These are phyloP conservation scores for Calcarisporium arbuscula DNA, from an alignment of 2,329 filamentous ascomycete genomes.

Conservation along the genomic window DNA sequence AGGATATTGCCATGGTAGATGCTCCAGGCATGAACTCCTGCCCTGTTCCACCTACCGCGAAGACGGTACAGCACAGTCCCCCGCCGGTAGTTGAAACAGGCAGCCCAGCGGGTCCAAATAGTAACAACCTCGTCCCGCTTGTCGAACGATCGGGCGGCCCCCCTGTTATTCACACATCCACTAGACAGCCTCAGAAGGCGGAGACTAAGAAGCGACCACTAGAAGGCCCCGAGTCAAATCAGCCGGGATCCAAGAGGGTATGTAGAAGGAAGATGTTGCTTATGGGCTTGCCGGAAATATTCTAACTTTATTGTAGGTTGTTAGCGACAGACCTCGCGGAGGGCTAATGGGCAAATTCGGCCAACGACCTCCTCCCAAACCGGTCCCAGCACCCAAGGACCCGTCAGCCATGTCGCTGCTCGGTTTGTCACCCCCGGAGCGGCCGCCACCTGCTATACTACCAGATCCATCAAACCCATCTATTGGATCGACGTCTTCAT, in stretches of 20 bases:
- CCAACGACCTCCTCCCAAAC: conserved; percentile 21
- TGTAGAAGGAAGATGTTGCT: no score
- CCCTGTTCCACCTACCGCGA: no score
- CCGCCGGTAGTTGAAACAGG: no score
- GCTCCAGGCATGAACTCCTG: no score
- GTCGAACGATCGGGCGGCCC: conserved; percentile 21
- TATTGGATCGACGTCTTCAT: conserved; percentile 15
- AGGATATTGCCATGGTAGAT: conserved; percentile 13
- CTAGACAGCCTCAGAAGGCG: conserved; percentile 10
- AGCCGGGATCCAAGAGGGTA: conserved; percentile 35
- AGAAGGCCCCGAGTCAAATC: conserved; percentile 27
- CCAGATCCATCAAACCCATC: conserved; percentile 10
- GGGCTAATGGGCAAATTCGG: conserved; percentile 31
- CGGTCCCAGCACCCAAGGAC: conserved; percentile 31
- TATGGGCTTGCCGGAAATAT: no score
- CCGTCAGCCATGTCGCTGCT: conserved; percentile 48
- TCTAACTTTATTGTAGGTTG: conserved; percentile 24
- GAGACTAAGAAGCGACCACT: conserved; percentile 37
- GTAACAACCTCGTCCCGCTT: no score
- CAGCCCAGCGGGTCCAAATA: no score
- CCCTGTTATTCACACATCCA: conserved; percentile 34
- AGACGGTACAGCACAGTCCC: no score
- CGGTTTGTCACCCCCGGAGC: conserved; percentile 39
- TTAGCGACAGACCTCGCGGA: conserved; percentile 22
- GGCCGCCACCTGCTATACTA: conserved; percentile 23